Base-by-base conservation (phyloP, 108 stramenopile genomes). In the Chaetoceros muelleri region DNA sequence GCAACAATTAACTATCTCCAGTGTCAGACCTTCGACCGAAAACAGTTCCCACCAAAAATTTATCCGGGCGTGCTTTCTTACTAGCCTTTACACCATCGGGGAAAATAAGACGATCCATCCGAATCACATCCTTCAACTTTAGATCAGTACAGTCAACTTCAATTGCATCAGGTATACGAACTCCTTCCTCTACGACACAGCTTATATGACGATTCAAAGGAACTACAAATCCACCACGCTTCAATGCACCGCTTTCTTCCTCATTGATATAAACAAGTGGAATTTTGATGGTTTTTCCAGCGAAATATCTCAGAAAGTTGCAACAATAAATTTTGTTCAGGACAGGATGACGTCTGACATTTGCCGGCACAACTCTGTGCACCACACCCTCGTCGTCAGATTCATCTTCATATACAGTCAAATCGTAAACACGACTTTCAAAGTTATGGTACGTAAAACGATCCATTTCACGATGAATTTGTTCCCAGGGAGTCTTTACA, bases 221-320 rank as follows among this genome's bases (percentile, higher is more conserved):
- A 44, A 78, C 74, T 23, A 93, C 71, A 46, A 81, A 93, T 20
- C 85, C 85, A 23, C 83, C 84, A 8, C 80, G 66, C 61, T 87
- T 92, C 76, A 92, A 67, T 3, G 85, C 86, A 23, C 78, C 82
- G 50, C 69, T 72, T 58, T 85, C 83, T 66, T 91, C 90, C 46
- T 78, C 64, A 56, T 91, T 92, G 46, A 82, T 59, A 28, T 71
- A 63, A 0, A 46, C 46, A 26, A 92, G 52, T 10, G 90, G 90
- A 53, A 92, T 65, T 25, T 69, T 66, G 44, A 92, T 72, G 8
- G 84, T 82, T 64, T 82, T 71, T 10, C 67, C 74, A 26, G 90
- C 69, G 34, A 80, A 73, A 49, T 92, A 92, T 16, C 90, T 69
- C 1, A 77, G 46, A 54, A 69, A 92, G 53, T 92, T 92, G 55